Conservation (phyloP, 2,329 filamentous ascomycete genomes). For the Parafenestella ontariensis region DNA sequence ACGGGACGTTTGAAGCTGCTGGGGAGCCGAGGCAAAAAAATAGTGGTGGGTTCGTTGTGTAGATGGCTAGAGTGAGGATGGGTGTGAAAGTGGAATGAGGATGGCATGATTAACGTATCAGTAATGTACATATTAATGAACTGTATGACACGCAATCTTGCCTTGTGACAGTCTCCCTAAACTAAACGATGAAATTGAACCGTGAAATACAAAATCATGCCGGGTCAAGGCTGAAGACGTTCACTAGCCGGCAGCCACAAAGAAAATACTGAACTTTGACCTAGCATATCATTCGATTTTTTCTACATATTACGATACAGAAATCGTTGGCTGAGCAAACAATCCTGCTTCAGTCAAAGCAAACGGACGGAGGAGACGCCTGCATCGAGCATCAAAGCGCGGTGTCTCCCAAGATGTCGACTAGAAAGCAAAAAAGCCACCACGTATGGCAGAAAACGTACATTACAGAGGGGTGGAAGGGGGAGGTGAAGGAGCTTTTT, state of each 20-base stretch:
- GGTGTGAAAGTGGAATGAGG: neutral
- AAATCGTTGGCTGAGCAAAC: neutral
- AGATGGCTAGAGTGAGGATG: slow-evolving; percentile 5
- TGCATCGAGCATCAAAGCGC: neutral
- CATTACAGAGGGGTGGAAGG: slow-evolving; percentile 2
- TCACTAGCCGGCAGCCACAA: neutral
- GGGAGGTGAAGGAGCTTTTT: neutral
- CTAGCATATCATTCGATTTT: neutral
- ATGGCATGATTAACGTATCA: neutral
- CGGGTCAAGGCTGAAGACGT: neutral
- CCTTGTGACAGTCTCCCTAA: too few species aligned
- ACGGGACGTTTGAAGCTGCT: slow-evolving; percentile 79
- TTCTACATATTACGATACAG: neutral
- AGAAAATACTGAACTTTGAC: neutral
- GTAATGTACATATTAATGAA: neutral
- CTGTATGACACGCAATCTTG: neutral
- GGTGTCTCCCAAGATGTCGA: neutral
- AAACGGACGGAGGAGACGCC: neutral
- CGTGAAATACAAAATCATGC: neutral
- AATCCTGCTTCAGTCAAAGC: neutral
- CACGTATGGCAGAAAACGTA: neutral
- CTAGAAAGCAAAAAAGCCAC: neutral
- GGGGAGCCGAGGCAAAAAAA: slow-evolving; percentile 77
- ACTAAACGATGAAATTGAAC: too few species aligned
- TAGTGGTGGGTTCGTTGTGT: slow-evolving; percentile 69